Percentiles rank a stretch among this genome's conserved stretches.
phyloP scores from a whole-genome alignment of 2,329 filamentous ascomycete genomes.

The Fusarium foetens region DNA sequence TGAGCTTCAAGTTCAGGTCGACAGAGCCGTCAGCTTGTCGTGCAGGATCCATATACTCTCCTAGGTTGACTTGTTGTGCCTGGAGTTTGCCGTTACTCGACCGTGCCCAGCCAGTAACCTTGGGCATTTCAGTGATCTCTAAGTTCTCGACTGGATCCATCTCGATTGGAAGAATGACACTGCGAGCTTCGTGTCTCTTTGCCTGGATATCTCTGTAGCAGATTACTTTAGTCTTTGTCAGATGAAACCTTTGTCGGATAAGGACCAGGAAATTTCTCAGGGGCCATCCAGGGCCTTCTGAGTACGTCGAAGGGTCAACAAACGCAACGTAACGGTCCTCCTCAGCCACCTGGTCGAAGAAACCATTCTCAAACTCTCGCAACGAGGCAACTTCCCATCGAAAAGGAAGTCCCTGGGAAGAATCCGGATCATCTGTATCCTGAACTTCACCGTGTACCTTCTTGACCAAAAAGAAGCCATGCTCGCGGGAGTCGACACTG shows the following conservation, averaged over 20 bases:
- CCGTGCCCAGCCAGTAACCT: slow-evolving; percentile 95
- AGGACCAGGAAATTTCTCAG: slow-evolving; percentile 88
- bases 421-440: slow-evolving; percentile 63
- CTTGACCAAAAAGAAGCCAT: slow-evolving; percentile 96
- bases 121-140: slow-evolving; percentile 72
- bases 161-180: slow-evolving; percentile 77
- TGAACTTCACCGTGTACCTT: slow-evolving; percentile 62
- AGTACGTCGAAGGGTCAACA: slow-evolving; percentile 91
- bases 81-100: slow-evolving; percentile 81
- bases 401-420: slow-evolving; percentile 64
- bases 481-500: slow-evolving; percentile 81
- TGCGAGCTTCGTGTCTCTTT: slow-evolving; percentile 81
- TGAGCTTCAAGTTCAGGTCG: slow-evolving; percentile 95
- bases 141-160: slow-evolving; percentile 61
- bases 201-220: slow-evolving; percentile 89
- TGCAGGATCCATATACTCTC: slow-evolving; percentile 91
- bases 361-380: slow-evolving; percentile 82
- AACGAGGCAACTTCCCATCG: slow-evolving; percentile 83
- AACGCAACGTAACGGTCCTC: slow-evolving; percentile 87
- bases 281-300: slow-evolving; percentile 90
- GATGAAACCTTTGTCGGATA: slow-evolving; percentile 81
- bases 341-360: slow-evolving; percentile 79
- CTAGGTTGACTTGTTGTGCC: slow-evolving; percentile 81
- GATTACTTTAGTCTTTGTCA: slow-evolving; percentile 82
- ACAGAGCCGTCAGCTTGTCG: slow-evolving; percentile 92